Evolutionary conservation across 2,329 filamentous ascomycete genomes (phyloP).

Genomic region (Escovopsis sp.): DNA sequence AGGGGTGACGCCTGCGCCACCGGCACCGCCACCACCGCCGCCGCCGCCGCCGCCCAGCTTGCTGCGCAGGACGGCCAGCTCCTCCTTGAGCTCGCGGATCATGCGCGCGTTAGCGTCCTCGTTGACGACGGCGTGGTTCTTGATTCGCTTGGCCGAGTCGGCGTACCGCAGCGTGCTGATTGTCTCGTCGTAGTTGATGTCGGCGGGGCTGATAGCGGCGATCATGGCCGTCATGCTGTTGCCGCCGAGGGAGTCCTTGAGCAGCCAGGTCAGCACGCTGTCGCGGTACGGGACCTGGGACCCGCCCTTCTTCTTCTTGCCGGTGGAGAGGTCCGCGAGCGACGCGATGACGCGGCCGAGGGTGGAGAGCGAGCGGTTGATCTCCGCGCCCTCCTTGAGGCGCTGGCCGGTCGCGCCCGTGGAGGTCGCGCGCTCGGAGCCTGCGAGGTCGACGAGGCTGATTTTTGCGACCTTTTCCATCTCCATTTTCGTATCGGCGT

Average conservation of each 20-base stretch:
- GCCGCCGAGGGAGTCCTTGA: slow-evolving; percentile 92
- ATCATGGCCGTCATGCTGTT: slow-evolving; percentile 99
- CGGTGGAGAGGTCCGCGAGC: slow-evolving; percentile 75
- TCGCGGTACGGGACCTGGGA: slow-evolving; percentile 89
- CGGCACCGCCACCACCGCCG: slow-evolving; percentile 33
- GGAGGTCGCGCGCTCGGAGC: slow-evolving; percentile 92
- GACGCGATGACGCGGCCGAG: slow-evolving; percentile 95
- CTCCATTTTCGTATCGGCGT: slow-evolving; percentile 88
- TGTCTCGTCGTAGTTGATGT: slow-evolving; percentile 98
- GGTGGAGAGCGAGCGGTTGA: slow-evolving; percentile 92
- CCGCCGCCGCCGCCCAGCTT: no score
- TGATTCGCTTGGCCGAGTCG: slow-evolving; percentile 95
- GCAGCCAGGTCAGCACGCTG: slow-evolving; percentile 85
- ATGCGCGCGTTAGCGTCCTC: slow-evolving; percentile 97
- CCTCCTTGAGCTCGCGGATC: slow-evolving; percentile 96
- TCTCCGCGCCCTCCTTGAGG: slow-evolving; percentile 94
- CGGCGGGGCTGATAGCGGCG: slow-evolving; percentile 91
- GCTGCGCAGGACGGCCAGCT: slow-evolving; percentile 68
- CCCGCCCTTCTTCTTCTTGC: slow-evolving; percentile 64
- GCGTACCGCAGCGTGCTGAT: slow-evolving; percentile 91
- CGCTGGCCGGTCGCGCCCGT: slow-evolving; percentile 92
- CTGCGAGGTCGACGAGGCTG: slow-evolving; percentile 91
- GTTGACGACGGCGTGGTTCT: slow-evolving; percentile 98
- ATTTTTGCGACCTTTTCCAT: slow-evolving; percentile 98
- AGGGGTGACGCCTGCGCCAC: slow-evolving; percentile 34